Percentiles rank a stretch among this genome's conserved stretches.
Conservation (phyloP, 176 grass and related monocot species). For the Pontederia paniculata region DNA sequence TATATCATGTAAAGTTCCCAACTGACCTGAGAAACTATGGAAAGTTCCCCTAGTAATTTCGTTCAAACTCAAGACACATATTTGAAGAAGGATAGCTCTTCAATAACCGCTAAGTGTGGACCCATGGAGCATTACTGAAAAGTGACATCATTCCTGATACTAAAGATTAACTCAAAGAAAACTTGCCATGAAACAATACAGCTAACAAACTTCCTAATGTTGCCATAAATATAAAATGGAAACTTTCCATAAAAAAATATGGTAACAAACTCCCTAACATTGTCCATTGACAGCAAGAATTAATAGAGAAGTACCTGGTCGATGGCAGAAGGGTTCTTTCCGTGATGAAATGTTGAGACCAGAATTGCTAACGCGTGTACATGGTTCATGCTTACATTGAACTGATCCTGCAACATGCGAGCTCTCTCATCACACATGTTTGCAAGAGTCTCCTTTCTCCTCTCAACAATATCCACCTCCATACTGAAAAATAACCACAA, state of each 20-base stretch:
- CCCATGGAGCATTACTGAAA: no score
- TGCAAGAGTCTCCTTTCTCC: slow-evolving; percentile 51
- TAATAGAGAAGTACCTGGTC: slow-evolving; percentile 44
- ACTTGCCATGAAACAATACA: no score
- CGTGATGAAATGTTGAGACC: slow-evolving; percentile 77
- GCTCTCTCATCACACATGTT: slow-evolving; percentile 86
- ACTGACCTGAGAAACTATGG: no score
- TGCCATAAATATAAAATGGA: no score
- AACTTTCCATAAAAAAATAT: no score
- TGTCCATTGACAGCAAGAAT: not conserved
- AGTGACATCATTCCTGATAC: no score
- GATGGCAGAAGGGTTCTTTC: slow-evolving; percentile 67
- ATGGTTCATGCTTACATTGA: slow-evolving; percentile 92
- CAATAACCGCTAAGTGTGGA: no score
- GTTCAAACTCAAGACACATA: no score
- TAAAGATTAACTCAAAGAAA: no score
- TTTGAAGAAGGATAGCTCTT: no score
- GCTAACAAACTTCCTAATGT: slow-evolving; percentile 4
- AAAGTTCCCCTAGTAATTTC: no score
- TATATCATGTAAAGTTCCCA: no score
- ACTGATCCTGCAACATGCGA: slow-evolving; percentile 79
- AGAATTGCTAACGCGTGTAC: slow-evolving; percentile 63
- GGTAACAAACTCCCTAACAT: slow-evolving; percentile 2
- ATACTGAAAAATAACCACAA: slow-evolving; percentile 62
- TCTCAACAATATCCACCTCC: slow-evolving; percentile 38